Evolutionary conservation across 2,329 filamentous ascomycete species (phyloP), one percentile per base, ranked within the genome.

Genomic region (Alternaria burnsii): DNA sequence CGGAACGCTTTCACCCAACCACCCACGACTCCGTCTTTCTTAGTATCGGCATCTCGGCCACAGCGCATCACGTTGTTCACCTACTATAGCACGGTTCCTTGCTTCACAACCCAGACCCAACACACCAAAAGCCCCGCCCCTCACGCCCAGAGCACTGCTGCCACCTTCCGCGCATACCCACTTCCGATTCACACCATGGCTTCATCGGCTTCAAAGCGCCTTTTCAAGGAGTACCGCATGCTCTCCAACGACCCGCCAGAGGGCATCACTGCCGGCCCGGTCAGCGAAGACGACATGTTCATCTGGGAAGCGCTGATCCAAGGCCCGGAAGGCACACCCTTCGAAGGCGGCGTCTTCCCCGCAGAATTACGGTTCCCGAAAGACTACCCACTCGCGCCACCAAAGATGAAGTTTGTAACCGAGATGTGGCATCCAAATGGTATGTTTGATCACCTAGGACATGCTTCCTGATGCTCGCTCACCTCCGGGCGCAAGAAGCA

Each of bases 221-320:
- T 99, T 70, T 93, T 98, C 78, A 92, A 94, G 82, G 95, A 99
- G 84, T 99, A 99, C 85, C 92, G 92, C 76, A 89, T 91, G 65
- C 90, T 99, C 65, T 95, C 93, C 65, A 94, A 93, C 75, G 95
- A 96, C 81, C 93, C 94, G 0, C 94, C 94, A n/a, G 94, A 98
- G 63, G 95, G 95, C 78, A 98, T 99, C 82, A 97, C 92, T 60
- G 95, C 95, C 16, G 95, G 95, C 20, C 95, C 95, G 34, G 85
- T 97, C 62, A 91, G 87, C 67, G 95, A 99, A 83, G 95, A 98
- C 79, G 93, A 99, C 82, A 89, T 98, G 76, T 91, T 97, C 72
- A 84, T 92, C 74, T 99, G 95, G 95, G 95, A 99, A 82, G 95
- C 94, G 9, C 83, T 98, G 64, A 98, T 99, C 73, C 91, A 97